phyloP scores from a whole-genome alignment of 305 asterid genomes.

The Fraxinus velutina region DNA sequence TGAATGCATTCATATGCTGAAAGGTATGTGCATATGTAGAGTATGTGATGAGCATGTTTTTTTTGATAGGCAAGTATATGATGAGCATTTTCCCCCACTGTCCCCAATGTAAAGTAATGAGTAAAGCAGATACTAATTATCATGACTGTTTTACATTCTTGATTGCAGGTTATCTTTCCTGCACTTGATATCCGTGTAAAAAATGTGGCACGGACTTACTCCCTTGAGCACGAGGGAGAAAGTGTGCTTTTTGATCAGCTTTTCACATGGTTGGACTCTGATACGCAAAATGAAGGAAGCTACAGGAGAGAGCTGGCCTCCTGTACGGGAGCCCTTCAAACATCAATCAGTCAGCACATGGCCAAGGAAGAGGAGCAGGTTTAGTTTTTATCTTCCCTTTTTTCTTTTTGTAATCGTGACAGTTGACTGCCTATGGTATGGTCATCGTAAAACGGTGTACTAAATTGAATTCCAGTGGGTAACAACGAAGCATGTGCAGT shows the following conservation, averaged over 20 bases:
- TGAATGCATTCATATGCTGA: slow-evolving; percentile 9
- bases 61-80: not conserved
- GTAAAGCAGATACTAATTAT: not conserved
- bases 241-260: slow-evolving; percentile 91
- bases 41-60: not conserved
- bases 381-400: slow-evolving; percentile 14
- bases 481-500: not conserved
- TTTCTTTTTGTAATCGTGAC: not conserved
- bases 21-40: not conserved
- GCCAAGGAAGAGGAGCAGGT: slow-evolving; percentile 99
- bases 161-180: slow-evolving; percentile 88
- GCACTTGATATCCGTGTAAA: slow-evolving; percentile 98
- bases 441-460: not conserved
- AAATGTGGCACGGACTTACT: slow-evolving; percentile 98
- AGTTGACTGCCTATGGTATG: not conserved
- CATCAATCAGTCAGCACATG: slow-evolving; percentile 99
- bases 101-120: not conserved
- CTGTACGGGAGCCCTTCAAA: slow-evolving; percentile 92
- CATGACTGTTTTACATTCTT: not conserved
- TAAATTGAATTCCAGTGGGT: not conserved
- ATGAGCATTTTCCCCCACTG: slow-evolving; percentile 6
- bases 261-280: slow-evolving; percentile 66
- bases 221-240: slow-evolving; percentile 99
- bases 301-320: slow-evolving; percentile 90
- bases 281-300: slow-evolving; percentile 64